Percentiles rank a stretch among this genome's conserved stretches.
Conservation (phyloP, 139 green algal genomes). For the Deuterostichococcus epilithicus region DNA sequence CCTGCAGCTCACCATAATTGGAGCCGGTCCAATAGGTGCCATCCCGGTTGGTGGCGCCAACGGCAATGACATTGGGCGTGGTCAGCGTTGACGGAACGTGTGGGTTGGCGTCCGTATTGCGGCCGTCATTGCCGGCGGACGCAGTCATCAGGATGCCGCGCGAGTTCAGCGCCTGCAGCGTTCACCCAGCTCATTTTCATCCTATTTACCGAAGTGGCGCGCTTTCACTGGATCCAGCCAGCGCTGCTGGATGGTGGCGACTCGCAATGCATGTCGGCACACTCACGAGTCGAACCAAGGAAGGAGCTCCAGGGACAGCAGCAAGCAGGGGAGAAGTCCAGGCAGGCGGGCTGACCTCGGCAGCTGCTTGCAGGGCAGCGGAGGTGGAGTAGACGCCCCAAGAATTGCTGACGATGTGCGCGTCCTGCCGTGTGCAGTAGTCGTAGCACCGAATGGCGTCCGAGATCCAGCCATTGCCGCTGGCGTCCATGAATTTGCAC, state of each 20-base stretch:
- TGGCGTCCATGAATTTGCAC: conserved; percentile 21
- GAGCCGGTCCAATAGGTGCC: conserved; percentile 4
- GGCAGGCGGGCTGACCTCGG: too few species aligned
- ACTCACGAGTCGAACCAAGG: too few species aligned
- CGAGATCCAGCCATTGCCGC: conserved; percentile 15
- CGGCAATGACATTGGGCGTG: background rate
- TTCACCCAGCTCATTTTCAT: too few species aligned
- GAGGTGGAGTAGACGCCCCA: conserved; percentile 24
- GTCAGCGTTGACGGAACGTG: conserved; percentile 14
- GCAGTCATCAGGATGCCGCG: conserved; percentile 5
- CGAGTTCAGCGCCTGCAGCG: background rate
- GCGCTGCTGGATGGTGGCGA: too few species aligned
- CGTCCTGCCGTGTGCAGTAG: conserved; percentile 16
- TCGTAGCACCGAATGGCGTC: conserved; percentile 22
- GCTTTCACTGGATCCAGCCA: too few species aligned
- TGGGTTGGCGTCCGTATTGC: conserved; percentile 9
- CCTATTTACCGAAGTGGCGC: too few species aligned
- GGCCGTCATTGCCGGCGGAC: conserved; percentile 12
- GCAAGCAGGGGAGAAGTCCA: too few species aligned
- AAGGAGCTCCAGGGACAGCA: too few species aligned
- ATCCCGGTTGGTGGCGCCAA: conserved; percentile 4
- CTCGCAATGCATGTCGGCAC: too few species aligned
- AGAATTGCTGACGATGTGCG: conserved; percentile 29
- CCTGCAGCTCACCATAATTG: background rate
- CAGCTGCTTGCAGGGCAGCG: conserved; percentile 8